phyloP scores from a whole-genome alignment of 306 rosid genomes.

The Cajanus cajan region DNA sequence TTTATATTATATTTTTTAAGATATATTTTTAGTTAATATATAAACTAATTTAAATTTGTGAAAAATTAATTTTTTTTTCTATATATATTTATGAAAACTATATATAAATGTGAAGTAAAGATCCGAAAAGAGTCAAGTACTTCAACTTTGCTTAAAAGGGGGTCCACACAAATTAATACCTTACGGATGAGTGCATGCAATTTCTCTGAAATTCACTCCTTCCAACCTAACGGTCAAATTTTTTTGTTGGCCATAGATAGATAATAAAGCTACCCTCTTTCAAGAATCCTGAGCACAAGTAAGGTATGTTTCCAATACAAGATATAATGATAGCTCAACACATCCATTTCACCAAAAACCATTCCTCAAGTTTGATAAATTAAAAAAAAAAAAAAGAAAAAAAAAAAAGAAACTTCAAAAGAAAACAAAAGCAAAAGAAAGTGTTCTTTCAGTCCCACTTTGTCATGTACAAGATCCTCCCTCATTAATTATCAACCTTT shows the following conservation, averaged over 20 bases:
- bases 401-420: background rate
- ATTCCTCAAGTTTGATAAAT: slow-evolving; percentile 17
- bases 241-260: slow-evolving; percentile 21
- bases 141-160: slow-evolving; percentile 19
- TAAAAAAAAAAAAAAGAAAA: too few relatives aligned
- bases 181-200: slow-evolving; percentile 34
- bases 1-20: too few relatives aligned
- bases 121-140: slow-evolving; percentile 33
- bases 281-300: slow-evolving; percentile 51
- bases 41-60: too few relatives aligned
- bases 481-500: slow-evolving; percentile 36
- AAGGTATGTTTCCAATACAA: slow-evolving; percentile 80
- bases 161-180: slow-evolving; percentile 43
- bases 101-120: background rate
- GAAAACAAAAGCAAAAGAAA: slow-evolving; percentile 23
- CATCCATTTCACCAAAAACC: slow-evolving; percentile 26
- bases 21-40: too few relatives aligned
- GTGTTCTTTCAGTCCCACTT: slow-evolving; percentile 30
- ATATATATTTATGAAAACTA: too few relatives aligned
- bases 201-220: slow-evolving; percentile 29
- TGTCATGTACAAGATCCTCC: slow-evolving; percentile 44
- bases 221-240: slow-evolving; percentile 52
- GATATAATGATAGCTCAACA: slow-evolving; percentile 61
- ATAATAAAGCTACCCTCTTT: slow-evolving; percentile 46
- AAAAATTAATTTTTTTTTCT: too few relatives aligned